phyloP scores from a whole-genome alignment of 768 basidiomycete genomes.

The Naganishia onofrii region DNA sequence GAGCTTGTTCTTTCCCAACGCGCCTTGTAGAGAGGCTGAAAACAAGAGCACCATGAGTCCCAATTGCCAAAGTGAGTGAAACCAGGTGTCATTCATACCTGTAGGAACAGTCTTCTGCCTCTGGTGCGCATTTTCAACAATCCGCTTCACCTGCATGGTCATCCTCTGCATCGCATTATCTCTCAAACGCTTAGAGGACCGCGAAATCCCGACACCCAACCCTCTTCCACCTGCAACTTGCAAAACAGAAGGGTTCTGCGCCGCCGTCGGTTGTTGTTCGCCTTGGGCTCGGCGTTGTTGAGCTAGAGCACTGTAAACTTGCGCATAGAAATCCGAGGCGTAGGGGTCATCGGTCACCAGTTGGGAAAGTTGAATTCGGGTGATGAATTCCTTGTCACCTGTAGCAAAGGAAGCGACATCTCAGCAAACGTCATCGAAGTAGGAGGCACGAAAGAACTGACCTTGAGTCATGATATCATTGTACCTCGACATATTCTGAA shows the following conservation, averaged over 20 bases:
- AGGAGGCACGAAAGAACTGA: not conserved
- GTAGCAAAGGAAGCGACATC: conserved; percentile 24
- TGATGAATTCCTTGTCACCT: conserved; percentile 95
- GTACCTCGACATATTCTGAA: conserved; percentile 47
- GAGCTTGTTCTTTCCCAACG: conserved; percentile 88
- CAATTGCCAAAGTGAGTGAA: not conserved
- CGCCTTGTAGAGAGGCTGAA: conserved; percentile 67
- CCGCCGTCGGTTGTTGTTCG: conserved; percentile 57
- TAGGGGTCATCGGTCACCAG: conserved; percentile 96
- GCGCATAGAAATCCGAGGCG: conserved; percentile 96
- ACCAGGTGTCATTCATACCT: not conserved
- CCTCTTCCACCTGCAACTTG: conserved; percentile 72
- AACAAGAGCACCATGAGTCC: conserved; percentile 3
- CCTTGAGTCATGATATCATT: conserved; percentile 51
- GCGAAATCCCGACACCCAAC: conserved; percentile 74
- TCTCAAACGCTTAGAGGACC: conserved; percentile 51
- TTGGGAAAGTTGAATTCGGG: conserved; percentile 96
- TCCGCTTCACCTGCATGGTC: conserved; percentile 78
- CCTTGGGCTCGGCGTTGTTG: conserved; percentile 68
- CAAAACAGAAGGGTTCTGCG: conserved; percentile 59
- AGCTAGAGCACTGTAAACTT: conserved; percentile 83
- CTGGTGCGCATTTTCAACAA: conserved; percentile 84
- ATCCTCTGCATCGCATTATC: conserved; percentile 53
- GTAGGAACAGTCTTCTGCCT: conserved; percentile 16
- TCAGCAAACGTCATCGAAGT: not conserved